Conservation (phyloP, 352 stramenopile species). For the Phytopythium ostracodes region DNA sequence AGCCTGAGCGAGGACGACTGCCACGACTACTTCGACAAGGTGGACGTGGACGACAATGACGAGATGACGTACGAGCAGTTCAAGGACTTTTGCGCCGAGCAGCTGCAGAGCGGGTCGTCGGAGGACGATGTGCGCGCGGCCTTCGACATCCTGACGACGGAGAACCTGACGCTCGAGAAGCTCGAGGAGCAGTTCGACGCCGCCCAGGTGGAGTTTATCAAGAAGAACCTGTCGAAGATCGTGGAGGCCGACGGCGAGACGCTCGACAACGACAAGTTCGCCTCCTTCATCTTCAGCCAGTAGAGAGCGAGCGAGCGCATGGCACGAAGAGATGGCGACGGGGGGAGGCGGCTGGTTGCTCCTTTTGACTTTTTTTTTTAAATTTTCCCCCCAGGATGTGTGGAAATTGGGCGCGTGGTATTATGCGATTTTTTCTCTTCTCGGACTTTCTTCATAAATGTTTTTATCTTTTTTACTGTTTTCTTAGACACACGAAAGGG, state of each 20-base stretch:
- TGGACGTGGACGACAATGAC: conserved; percentile 79
- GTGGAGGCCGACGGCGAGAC: conserved; percentile 48
- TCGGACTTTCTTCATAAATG: background rate
- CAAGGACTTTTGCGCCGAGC: conserved; percentile 82
- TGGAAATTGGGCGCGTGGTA: background rate
- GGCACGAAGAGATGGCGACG: background rate
- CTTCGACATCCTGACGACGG: conserved; percentile 72
- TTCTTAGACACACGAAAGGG: too few relatives aligned
- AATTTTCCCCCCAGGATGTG: background rate
- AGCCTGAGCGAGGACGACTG: conserved; percentile 86
- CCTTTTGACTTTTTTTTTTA: conserved; percentile 1
- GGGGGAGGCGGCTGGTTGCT: background rate
- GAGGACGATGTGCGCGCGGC: conserved; percentile 79
- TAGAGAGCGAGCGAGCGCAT: conserved; percentile 19
- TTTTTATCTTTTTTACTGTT: too few relatives aligned
- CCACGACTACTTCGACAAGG: conserved; percentile 86
- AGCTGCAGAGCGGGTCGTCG: conserved; percentile 83
- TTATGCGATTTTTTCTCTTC: background rate
- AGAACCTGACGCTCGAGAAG: conserved; percentile 72
- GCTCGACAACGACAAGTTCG: conserved; percentile 74
- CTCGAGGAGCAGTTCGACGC: conserved; percentile 82
- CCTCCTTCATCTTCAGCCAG: conserved; percentile 77
- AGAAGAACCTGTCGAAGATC: conserved; percentile 58
- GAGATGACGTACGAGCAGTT: conserved; percentile 86
- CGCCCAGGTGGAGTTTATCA: conserved; percentile 74